phyloP scores from a whole-genome alignment of 2,329 filamentous ascomycete species.

The Talaromyces sp. region DNA sequence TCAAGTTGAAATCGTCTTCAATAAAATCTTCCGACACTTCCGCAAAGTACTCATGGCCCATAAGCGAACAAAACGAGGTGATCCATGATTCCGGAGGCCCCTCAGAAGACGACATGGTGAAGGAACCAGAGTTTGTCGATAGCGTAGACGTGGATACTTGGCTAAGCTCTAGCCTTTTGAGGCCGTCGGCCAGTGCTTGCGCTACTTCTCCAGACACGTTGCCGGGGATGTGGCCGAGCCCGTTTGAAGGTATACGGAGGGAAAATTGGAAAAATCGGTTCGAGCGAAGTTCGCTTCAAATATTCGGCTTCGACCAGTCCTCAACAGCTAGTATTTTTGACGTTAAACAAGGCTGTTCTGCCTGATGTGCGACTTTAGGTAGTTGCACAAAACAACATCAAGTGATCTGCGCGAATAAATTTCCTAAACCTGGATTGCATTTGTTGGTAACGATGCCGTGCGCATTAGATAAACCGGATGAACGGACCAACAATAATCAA shows the following conservation, averaged over 20 bases:
- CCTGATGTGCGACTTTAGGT: neutral
- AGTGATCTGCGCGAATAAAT: neutral
- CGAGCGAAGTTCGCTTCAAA: neutral
- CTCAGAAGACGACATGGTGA: slow-evolving; percentile 41
- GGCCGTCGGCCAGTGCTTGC: slow-evolving; percentile 42
- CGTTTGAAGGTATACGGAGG: neutral
- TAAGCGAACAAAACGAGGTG: slow-evolving; percentile 87
- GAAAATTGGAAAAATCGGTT: neutral
- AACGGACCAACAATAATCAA: neutral
- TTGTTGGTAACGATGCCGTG: neutral
- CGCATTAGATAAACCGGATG: neutral
- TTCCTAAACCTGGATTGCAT: neutral
- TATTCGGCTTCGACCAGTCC: neutral
- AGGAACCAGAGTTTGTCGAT: slow-evolving; percentile 32
- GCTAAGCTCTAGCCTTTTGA: slow-evolving; percentile 42
- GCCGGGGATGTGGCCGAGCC: slow-evolving; percentile 22
- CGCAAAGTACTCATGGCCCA: slow-evolving; percentile 98
- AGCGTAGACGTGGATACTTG: slow-evolving; percentile 40
- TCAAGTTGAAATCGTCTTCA: slow-evolving; percentile 99
- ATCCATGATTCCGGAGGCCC: slow-evolving; percentile 84
- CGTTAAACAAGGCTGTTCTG: neutral
- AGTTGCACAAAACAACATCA: neutral
- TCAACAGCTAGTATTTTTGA: neutral
- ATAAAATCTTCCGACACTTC: slow-evolving; percentile 99
- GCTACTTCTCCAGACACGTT: slow-evolving; percentile 42